A percentile compares a stretch with the other conserved stretches of the same genome.
Evolutionary conservation across 306 rosid genomes (phyloP).

Genomic region (Carpinus viminea): DNA sequence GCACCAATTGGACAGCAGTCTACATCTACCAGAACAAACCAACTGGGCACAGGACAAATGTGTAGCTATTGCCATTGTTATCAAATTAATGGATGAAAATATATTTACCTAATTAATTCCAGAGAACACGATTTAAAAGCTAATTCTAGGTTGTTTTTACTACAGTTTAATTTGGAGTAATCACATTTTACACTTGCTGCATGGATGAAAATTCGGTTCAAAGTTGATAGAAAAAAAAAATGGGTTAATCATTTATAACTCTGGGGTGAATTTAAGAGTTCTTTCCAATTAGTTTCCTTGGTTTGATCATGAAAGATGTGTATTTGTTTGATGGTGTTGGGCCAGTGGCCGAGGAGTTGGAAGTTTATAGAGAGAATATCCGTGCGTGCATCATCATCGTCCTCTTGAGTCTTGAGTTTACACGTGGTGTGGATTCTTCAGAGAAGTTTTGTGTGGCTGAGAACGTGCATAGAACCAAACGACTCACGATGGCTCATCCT

Average conservation of each 20-base stretch:
- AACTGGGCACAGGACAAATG: background rate
- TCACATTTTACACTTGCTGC: background rate
- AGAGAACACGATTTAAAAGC: background rate
- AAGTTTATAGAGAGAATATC: constrained; percentile 33
- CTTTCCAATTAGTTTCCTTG: background rate
- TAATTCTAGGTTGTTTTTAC: background rate
- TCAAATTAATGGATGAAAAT: background rate
- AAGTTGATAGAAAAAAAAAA: too few species aligned
- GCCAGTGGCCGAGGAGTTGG: constrained; percentile 7
- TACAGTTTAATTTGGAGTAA: background rate
- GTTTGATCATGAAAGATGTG: constrained; percentile 6
- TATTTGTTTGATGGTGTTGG: background rate
- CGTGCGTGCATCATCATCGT: constrained; percentile 23
- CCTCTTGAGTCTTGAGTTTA: constrained; percentile 2
- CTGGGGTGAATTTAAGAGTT: background rate
- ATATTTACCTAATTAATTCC: background rate
- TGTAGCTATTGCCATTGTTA: background rate
- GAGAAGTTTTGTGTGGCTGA: background rate
- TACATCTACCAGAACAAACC: background rate
- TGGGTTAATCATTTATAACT: too few species aligned
- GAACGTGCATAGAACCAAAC: background rate
- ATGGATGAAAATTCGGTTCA: background rate
- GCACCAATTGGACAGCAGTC: background rate
- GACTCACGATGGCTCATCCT: background rate
- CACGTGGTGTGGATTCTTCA: constrained; percentile 9